Evolutionary conservation across 2,329 filamentous ascomycete species (phyloP), one percentile per base, ranked within the genome.

Genomic region (Penicillium sp.): DNA sequence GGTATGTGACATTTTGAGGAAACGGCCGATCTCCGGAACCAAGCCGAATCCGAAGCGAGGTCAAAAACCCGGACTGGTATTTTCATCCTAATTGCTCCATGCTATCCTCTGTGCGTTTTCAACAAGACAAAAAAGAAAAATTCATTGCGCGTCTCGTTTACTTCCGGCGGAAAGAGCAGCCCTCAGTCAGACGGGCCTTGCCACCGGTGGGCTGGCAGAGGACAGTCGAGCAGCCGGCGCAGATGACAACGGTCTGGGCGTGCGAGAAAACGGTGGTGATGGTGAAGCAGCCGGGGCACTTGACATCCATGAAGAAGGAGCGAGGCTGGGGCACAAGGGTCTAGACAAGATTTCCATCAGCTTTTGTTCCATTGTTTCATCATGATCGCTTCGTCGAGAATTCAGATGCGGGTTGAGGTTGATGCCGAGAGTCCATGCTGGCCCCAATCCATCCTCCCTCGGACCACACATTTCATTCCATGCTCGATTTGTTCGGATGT

Each of bases 241-340:
- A 98, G 80, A 96, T 93, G 73, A 98, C 92, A 71, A 98, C 92
- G 70, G 92, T 98, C 81, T 98, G 92, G 73, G 92, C 92, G 81
- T 98, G 92, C 54, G 90, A 96, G 86, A 96, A 98, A 75, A 98
- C 92, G 72, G 92, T 98, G 73, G 92, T 98, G 82, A 98, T 98
- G 73, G 89, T 95, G 84, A 96, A 98, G 86, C 92, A 98, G 67
- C 92, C 92, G 71, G 92, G 92, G 85, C 92, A 98, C 85, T 98
- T 98, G 79, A 98, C 92, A 71, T 98, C 92, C 92, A 98, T 98
- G 86, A 98, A 98, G 85, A 96, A 98, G 59, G 90, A 96, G 72
- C 92, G 87, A 65, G 92, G 92, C 57, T 80, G 84, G 65, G 92
- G 92, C 69, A 98, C 92, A 64, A 98, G 85, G 59, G 80, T 88